phyloP scores from a whole-genome alignment of 305 asterid species.

The Fraxinus xanthoxyloides region DNA sequence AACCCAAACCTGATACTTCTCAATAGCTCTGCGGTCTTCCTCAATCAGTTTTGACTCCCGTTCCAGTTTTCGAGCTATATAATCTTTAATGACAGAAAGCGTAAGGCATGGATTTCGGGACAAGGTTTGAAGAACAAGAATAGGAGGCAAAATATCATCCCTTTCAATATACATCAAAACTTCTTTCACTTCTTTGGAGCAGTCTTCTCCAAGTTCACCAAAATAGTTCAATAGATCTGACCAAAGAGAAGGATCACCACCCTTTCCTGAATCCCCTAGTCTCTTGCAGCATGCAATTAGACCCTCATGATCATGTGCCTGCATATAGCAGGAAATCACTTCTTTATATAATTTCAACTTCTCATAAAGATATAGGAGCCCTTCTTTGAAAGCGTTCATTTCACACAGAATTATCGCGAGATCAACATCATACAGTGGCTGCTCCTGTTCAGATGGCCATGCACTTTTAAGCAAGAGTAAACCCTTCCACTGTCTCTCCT shows the following conservation, averaged over 20 bases:
- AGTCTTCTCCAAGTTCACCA: slow-evolving; percentile 99
- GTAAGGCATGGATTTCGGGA: slow-evolving; percentile 89
- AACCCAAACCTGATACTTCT: slow-evolving; percentile 80
- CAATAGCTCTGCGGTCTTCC: slow-evolving; percentile 78
- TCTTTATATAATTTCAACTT: slow-evolving; percentile 94
- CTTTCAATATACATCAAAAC: slow-evolving; percentile 82
- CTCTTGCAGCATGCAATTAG: slow-evolving; percentile 95
- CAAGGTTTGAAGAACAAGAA: slow-evolving; percentile 85
- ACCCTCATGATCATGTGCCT: slow-evolving; percentile 89
- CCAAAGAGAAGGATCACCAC: slow-evolving; percentile 94
- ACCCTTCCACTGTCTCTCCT: slow-evolving; percentile 74
- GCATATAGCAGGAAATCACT: slow-evolving; percentile 97
- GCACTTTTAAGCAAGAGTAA: slow-evolving; percentile 75
- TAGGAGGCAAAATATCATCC: slow-evolving; percentile 93
- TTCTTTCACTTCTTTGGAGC: slow-evolving; percentile 95
- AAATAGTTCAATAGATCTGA: slow-evolving; percentile 89
- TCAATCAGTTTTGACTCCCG: slow-evolving; percentile 88
- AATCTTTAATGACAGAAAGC: slow-evolving; percentile 92
- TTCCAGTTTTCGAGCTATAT: slow-evolving; percentile 91
- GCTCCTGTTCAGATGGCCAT: slow-evolving; percentile 92
- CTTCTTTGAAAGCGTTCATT: slow-evolving; percentile 78
- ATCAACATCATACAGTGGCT: slow-evolving; percentile 86
- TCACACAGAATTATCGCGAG: slow-evolving; percentile 88
- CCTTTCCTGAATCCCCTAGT: slow-evolving; percentile 81
- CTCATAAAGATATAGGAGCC: slow-evolving; percentile 80